A percentile compares a stretch with the other conserved stretches of the same genome.
Conservation (phyloP, 164 flowering plant species). For the Taxillus chinensis region DNA sequence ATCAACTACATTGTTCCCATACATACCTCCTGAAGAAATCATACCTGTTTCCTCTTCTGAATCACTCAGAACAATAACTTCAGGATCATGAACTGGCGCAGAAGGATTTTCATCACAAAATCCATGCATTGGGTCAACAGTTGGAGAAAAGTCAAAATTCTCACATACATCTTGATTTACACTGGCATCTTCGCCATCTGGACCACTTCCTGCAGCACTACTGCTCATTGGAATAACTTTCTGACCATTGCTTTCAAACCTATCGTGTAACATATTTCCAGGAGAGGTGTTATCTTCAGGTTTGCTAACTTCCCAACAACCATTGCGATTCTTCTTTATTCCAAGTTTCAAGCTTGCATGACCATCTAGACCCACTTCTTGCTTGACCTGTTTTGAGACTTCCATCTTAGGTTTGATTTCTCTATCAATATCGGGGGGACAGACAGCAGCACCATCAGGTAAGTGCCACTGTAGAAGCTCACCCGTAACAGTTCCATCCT, state of each 20-base stretch:
- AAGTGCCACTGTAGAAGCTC: constrained; percentile 71
- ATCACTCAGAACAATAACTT: not conserved
- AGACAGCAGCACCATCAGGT: constrained; percentile 68
- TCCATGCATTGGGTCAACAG: constrained; percentile 3
- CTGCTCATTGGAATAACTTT: constrained; percentile 69
- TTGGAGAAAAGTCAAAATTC: constrained; percentile 44
- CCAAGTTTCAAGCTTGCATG: not conserved
- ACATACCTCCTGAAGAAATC: not conserved
- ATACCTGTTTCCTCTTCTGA: not conserved
- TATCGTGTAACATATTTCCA: constrained; percentile 30
- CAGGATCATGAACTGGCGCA: not conserved
- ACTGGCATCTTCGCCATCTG: constrained; percentile 80
- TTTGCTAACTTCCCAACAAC: not conserved
- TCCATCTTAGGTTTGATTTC: constrained; percentile 10
- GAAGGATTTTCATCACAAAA: not conserved
- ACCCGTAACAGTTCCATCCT: constrained; percentile 41
- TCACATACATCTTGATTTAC: constrained; percentile 77
- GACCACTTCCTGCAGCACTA: constrained; percentile 79
- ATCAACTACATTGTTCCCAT: not conserved
- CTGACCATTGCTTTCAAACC: constrained; percentile 23
- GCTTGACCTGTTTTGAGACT: too few species aligned
- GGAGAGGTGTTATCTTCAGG: constrained; percentile 19
- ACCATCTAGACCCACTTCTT: too few species aligned
- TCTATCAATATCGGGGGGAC: constrained; percentile 9
- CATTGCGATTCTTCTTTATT: not conserved